These are phyloP conservation scores for Xylaria polymorpha DNA, from an alignment of 2,329 filamentous ascomycete species.

Conservation along the genomic window DNA sequence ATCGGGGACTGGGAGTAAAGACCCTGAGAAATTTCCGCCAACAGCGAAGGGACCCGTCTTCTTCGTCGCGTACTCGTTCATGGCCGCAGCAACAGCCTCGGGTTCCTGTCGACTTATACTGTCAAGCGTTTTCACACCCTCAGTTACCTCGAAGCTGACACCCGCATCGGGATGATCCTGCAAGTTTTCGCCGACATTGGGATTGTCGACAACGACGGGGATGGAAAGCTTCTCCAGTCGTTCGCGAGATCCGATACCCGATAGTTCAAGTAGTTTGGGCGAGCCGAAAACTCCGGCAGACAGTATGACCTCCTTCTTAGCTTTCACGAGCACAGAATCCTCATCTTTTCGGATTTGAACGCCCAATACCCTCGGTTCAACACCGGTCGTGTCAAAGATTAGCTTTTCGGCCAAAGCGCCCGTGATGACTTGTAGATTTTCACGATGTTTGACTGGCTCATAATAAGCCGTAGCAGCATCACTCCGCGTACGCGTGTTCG, in stretches of 20 bases:
- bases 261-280: conserved; percentile 3
- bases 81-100: conserved; percentile 11
- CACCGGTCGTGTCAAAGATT: conserved; percentile 1
- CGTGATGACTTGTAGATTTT: conserved; percentile 46
- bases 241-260: not conserved
- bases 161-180: conserved; percentile 32
- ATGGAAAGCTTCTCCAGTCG: conserved; percentile 42
- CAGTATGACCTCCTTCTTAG: not conserved
- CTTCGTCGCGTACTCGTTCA: conserved; percentile 21
- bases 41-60: conserved; percentile 23
- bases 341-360: not conserved
- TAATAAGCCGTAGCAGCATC: conserved; percentile 45
- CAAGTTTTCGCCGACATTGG: conserved; percentile 49
- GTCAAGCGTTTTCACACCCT: conserved; percentile 30
- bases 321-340: not conserved
- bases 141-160: conserved; percentile 27
- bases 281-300: not conserved
- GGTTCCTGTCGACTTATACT: conserved; percentile 27
- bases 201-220: conserved; percentile 44
- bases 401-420: conserved; percentile 25
- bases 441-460: conserved; percentile 35
- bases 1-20: conserved; percentile 6
- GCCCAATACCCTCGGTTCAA: not conserved
- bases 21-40: not conserved
- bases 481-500: conserved; percentile 43